A percentile compares a stretch with the other conserved stretches of the same genome.
These are phyloP conservation scores for Mucor indicus DNA, from an alignment of 371 early-diverging fungal species.

Conservation along the genomic window DNA sequence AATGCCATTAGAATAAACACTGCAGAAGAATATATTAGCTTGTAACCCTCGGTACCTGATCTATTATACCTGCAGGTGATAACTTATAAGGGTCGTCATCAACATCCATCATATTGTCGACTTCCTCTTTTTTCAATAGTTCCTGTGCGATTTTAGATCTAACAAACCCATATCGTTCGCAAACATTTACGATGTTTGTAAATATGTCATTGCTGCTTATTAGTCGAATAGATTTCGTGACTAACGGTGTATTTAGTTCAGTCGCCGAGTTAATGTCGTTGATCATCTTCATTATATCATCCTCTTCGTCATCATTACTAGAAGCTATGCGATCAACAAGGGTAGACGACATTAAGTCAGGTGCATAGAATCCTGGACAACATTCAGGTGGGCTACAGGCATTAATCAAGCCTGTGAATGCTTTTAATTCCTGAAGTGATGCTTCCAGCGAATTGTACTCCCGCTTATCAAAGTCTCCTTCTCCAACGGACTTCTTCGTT, in stretches of 20 bases:
- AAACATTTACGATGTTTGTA: slow-evolving; percentile 33
- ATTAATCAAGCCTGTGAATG: slow-evolving; percentile 46
- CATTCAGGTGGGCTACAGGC: slow-evolving; percentile 38
- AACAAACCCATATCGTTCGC: slow-evolving; percentile 31
- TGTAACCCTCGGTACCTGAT: slow-evolving; percentile 8
- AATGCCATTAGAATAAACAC: not conserved
- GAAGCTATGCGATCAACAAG: slow-evolving; percentile 22
- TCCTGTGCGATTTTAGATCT: slow-evolving; percentile 19
- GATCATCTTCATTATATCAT: slow-evolving; percentile 43
- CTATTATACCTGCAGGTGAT: slow-evolving; percentile 1
- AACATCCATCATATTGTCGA: slow-evolving; percentile 17
- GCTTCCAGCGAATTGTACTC: slow-evolving; percentile 41
- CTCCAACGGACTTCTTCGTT: not conserved
- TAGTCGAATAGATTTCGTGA: slow-evolving; percentile 30
- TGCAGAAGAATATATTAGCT: not conserved
- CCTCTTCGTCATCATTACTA: slow-evolving; percentile 28
- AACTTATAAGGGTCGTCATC: slow-evolving; percentile 2
- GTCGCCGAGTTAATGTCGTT: slow-evolving; percentile 27
- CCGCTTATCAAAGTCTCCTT: not conserved
- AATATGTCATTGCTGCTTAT: slow-evolving; percentile 34
- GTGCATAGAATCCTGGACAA: slow-evolving; percentile 25
- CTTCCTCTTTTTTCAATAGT: slow-evolving; percentile 16
- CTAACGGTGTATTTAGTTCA: slow-evolving; percentile 24
- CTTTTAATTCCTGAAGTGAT: slow-evolving; percentile 34
- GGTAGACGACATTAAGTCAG: slow-evolving; percentile 24